Evolutionary conservation across 2,329 filamentous ascomycete species (phyloP), one percentile per base, ranked within the genome.

Genomic region (Rachicladosporium sp.): DNA sequence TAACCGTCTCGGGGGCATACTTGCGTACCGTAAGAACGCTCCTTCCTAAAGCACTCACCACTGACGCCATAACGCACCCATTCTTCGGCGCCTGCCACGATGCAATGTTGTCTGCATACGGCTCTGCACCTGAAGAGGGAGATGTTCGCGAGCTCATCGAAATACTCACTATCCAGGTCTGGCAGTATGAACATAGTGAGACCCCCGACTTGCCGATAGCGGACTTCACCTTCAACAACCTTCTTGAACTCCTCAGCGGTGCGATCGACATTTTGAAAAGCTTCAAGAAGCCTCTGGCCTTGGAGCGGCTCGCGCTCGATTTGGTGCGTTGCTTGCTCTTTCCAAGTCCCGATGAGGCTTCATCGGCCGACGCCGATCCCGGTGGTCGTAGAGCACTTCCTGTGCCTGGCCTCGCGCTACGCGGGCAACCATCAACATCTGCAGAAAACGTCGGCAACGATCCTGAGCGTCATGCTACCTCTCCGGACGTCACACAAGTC

Each of bases 201-300:
- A 36, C 46, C 27, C 42, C 46, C 7, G 47, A 50, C 12, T 36
- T 48, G 13, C 46, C 50, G 2, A 29, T 52, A 9, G 19, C 42
- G 7, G 55, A 58, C 37, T 21, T 42, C 10, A 44, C 45, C 4
- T 44, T 57, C 15, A 21, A 35, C 6, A 54, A 54, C 5, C 55
- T 69, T 13, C 57, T 64, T 3, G 59, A 56, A 30, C 52, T 69
- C 21, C 50, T 69, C 10, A 46, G 51, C 8, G 58, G 49, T 36
- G 61, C 61, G 31, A 37, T 56, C 9, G 40, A 37, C 5, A 36
- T 49, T 5, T 38, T 57, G 11, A 53, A 50, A 37, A 50, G 45
- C 32, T 53, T 51, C 37, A 56, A 56, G 41, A 55, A 54, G 42
- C 48, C 55, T 10, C 42, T 59, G 11, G 35, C 42, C 6, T 37